Evolutionary conservation across 192 early-diverging fungal species (phyloP).

Genomic region (Paraglomus occultum): DNA sequence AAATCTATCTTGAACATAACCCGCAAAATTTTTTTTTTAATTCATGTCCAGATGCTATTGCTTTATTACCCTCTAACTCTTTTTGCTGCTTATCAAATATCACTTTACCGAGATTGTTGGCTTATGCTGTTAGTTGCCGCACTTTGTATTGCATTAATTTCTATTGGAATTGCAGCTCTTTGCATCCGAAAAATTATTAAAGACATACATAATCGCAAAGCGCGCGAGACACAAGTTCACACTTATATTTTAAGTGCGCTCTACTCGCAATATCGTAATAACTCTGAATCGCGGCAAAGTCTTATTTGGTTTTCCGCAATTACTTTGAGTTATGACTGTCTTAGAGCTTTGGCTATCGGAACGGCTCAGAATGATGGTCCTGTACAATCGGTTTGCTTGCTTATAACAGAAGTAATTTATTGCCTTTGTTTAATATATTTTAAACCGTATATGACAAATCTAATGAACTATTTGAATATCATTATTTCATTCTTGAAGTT

Average conservation of each 20-base stretch:
- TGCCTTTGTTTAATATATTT: not conserved
- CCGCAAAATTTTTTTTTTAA: too few species aligned
- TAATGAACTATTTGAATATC: slow-evolving; percentile 3
- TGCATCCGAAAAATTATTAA: slow-evolving; percentile 1
- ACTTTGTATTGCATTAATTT: slow-evolving; percentile 10
- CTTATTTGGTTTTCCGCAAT: slow-evolving; percentile 11
- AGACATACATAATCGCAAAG: not conserved
- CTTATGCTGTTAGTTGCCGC: slow-evolving; percentile 4
- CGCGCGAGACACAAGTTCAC: not conserved
- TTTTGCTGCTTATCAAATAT: slow-evolving; percentile 9
- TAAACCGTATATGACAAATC: not conserved
- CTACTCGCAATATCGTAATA: slow-evolving; percentile 9
- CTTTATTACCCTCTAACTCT: slow-evolving; percentile 23
- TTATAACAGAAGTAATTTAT: not conserved
- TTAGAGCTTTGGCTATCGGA: slow-evolving; percentile 10
- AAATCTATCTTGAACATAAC: not conserved
- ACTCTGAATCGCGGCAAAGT: not conserved
- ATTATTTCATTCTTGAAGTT: not conserved
- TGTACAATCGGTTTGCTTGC: not conserved
- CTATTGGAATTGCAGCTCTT: not conserved
- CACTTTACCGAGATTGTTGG: not conserved
- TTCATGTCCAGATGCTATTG: not conserved
- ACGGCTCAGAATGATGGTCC: not conserved
- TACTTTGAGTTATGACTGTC: not conserved
- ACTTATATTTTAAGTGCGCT: not conserved